Base-by-base conservation (phyloP, 768 basidiomycete species). In the Lactarius hengduanensis region DNA sequence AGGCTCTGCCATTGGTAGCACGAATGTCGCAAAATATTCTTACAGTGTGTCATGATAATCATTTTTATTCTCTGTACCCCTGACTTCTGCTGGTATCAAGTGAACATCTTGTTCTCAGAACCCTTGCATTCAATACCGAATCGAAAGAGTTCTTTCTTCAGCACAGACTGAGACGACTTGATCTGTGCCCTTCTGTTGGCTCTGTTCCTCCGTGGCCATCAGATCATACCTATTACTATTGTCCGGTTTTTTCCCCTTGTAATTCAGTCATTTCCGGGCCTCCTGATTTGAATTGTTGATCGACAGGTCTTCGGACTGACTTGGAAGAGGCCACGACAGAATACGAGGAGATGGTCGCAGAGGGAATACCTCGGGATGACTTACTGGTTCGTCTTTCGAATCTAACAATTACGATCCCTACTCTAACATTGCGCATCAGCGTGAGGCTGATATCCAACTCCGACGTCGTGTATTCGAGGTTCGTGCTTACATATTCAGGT, bases 221-320 rank as follows among this genome's bases (percentile, higher is more conserved):
- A 66, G 61, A 13, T 41, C 1, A 6, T 32, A 16, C 18, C 36
- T 16, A 7, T 54, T 20, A 5, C 5, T 66, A 41, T 34, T 66
- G 65, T 66, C 38, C 2, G 65, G 53, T 22, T 22, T 3, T 58
- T 30, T 18, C 11, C 32, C 38, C 47, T 26, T 22, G 41, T 45
- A 20, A 40, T 50, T 20, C 11, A 13, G 36, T 28, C n/a, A 57
- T 26, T 47, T n/a, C 18, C 13, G 38, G 32, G 57, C 34, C 30
- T 15, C 30, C 18, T 53, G 34, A 38, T 32, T 18, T 20, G 18
- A 28, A 43, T n/a, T 36, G 54, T 40, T n/a, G 30, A 59, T 30
- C 10, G 9, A n/a, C 32, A 67, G 66, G 57, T 26, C 66, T 67
- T 55, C 11, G n/a, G 50, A 47, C 26, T 18, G 66, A 67, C 40